Conservation (phyloP, 768 basidiomycete genomes). For the Trametes sanguinea region DNA sequence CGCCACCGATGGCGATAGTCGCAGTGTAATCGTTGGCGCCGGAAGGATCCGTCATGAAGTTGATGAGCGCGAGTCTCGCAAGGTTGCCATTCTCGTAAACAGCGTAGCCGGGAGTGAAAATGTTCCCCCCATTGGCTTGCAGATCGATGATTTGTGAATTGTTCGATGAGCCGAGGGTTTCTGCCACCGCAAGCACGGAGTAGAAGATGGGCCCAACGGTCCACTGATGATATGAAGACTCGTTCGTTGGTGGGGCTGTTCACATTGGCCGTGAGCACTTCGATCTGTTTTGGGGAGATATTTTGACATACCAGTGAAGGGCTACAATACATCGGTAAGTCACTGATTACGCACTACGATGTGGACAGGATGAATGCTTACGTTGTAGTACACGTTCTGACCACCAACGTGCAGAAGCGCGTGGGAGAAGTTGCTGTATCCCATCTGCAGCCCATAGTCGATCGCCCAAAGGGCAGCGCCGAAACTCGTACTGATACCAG, state of each 20-base stretch:
- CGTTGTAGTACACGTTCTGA: slow-evolving; percentile 53
- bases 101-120: slow-evolving; percentile 48
- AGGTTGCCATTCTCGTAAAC: slow-evolving; percentile 50
- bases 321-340: slow-evolving; percentile 29
- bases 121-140: slow-evolving; percentile 31
- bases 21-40: slow-evolving; percentile 44
- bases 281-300: too few species aligned
- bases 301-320: slow-evolving; percentile 51
- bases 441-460: slow-evolving; percentile 53
- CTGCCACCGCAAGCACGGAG: slow-evolving; percentile 46
- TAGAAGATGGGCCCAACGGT: slow-evolving; percentile 52
- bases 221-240: slow-evolving; percentile 42
- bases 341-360: neutral
- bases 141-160: slow-evolving; percentile 47
- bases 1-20: slow-evolving; percentile 37
- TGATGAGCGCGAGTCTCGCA: slow-evolving; percentile 47
- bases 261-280: neutral
- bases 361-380: slow-evolving; percentile 30
- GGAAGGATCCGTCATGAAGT: slow-evolving; percentile 45
- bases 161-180: slow-evolving; percentile 46
- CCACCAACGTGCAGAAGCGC: slow-evolving; percentile 52
- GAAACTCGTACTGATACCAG: slow-evolving; percentile 52
- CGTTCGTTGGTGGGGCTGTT: slow-evolving; percentile 45
- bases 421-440: slow-evolving; percentile 47
- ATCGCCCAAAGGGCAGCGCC: slow-evolving; percentile 52